Evolutionary conservation across 1,284 basidiomycete genomes (phyloP).

Genomic region (Sphaerobolus stellatus): DNA sequence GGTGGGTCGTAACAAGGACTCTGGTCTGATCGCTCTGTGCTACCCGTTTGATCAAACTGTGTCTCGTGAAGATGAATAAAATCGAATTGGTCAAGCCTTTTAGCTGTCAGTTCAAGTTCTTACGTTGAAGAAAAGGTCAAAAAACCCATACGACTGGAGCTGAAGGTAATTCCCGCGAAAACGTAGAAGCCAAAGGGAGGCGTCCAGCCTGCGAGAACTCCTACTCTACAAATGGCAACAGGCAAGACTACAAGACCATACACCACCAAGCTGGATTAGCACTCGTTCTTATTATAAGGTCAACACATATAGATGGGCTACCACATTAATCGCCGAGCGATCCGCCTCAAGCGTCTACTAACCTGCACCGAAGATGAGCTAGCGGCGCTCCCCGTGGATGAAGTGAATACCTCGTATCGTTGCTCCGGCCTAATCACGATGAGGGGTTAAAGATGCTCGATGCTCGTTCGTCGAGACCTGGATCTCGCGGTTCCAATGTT

Average conservation of each 20-base stretch:
- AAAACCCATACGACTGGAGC: not conserved
- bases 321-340: not conserved
- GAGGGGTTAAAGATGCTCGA: not conserved
- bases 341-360: not conserved
- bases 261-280: not conserved
- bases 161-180: not conserved
- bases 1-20: conserved; percentile 8
- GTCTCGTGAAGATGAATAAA: conserved; percentile 11
- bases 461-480: not conserved
- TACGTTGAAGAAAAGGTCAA: not conserved
- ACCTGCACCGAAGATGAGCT: not conserved
- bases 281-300: not conserved
- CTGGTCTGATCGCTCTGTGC: not conserved
- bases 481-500: not conserved
- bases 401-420: not conserved
- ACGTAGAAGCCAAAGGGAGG: not conserved
- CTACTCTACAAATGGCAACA: not conserved
- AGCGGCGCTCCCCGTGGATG: not conserved
- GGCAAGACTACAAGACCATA: not conserved
- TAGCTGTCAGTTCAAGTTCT: not conserved
- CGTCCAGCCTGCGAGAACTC: not conserved
- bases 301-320: not conserved
- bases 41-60: conserved; percentile 2
- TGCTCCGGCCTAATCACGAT: not conserved
- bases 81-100: conserved; percentile 6